phyloP scores from a whole-genome alignment of 73 alveolate species.

The Effrenium voratum region DNA sequence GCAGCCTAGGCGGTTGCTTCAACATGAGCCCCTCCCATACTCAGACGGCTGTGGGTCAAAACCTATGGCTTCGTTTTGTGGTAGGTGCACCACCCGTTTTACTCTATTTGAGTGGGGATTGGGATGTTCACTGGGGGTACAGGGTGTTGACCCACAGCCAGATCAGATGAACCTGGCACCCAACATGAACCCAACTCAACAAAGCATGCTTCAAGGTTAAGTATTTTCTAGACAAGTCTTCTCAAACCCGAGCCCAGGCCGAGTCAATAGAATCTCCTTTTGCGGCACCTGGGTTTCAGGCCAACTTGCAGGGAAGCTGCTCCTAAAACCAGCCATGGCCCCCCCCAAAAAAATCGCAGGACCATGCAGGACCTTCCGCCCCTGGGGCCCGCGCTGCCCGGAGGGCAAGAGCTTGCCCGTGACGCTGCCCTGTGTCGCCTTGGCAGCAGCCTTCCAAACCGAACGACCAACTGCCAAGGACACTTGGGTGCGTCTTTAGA shows the following conservation, averaged over 20 bases:
- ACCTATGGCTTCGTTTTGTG: background rate
- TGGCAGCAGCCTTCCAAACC: background rate
- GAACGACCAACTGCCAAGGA: background rate
- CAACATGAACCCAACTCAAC: background rate
- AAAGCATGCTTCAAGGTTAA: background rate
- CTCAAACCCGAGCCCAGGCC: background rate
- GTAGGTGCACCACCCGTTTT: background rate
- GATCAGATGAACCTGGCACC: background rate
- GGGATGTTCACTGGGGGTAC: background rate
- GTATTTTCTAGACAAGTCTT: background rate
- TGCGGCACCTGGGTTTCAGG: background rate
- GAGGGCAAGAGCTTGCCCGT: slow-evolving; percentile 63
- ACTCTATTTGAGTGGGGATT: background rate
- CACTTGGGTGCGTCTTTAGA: no score
- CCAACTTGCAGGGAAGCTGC: background rate
- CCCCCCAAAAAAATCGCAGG: background rate
- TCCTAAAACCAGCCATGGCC: background rate
- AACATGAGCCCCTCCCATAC: no score
- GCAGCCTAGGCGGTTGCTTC: background rate
- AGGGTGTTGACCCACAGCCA: background rate
- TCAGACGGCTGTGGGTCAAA: no score
- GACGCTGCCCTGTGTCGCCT: slow-evolving; percentile 78
- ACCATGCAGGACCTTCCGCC: no score
- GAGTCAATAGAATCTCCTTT: background rate
- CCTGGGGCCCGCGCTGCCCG: slow-evolving; percentile 12